phyloP scores from a whole-genome alignment of 2,329 filamentous ascomycete species.

The Fusarium goolgardi region DNA sequence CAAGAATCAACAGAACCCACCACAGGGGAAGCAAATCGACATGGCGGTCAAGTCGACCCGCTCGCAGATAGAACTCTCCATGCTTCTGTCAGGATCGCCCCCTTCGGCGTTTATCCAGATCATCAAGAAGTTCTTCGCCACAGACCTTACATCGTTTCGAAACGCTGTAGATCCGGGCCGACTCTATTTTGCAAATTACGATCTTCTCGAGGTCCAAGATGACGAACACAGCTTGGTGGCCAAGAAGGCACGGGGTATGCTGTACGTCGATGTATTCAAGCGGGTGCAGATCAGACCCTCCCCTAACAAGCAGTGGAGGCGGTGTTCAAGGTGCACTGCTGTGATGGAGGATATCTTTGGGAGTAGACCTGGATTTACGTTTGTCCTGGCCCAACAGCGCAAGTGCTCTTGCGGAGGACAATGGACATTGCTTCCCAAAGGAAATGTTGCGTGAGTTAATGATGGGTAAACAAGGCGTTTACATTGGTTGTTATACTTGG shows the following conservation, averaged over 20 bases:
- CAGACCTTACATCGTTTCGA: constrained; percentile 68
- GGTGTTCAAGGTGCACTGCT: constrained; percentile 68
- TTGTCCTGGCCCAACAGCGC: constrained; percentile 66
- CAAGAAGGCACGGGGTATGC: constrained; percentile 51
- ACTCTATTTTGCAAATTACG: constrained; percentile 79
- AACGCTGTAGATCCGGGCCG: constrained; percentile 71
- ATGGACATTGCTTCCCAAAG: constrained; percentile 60
- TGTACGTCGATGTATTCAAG: constrained; percentile 68
- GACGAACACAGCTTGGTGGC: constrained; percentile 61
- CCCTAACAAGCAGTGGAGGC: constrained; percentile 50
- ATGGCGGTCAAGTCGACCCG: constrained; percentile 59
- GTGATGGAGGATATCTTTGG: constrained; percentile 72
- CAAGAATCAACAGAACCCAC: constrained; percentile 60
- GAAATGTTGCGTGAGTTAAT: constrained; percentile 38
- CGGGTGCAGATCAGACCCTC: constrained; percentile 62
- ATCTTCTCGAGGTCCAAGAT: constrained; percentile 73
- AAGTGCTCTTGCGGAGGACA: constrained; percentile 66
- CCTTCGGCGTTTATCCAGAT: constrained; percentile 64
- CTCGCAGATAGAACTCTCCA: constrained; percentile 61
- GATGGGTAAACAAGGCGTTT: constrained; percentile 1
- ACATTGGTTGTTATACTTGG: background rate
- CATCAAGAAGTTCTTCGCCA: constrained; percentile 73
- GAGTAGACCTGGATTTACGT: constrained; percentile 62
- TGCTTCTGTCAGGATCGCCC: constrained; percentile 63
- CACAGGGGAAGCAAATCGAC: constrained; percentile 58